These are phyloP conservation scores for Protoeuglena noctilucae DNA, from an alignment of 139 green algal species.

Conservation along the genomic window DNA sequence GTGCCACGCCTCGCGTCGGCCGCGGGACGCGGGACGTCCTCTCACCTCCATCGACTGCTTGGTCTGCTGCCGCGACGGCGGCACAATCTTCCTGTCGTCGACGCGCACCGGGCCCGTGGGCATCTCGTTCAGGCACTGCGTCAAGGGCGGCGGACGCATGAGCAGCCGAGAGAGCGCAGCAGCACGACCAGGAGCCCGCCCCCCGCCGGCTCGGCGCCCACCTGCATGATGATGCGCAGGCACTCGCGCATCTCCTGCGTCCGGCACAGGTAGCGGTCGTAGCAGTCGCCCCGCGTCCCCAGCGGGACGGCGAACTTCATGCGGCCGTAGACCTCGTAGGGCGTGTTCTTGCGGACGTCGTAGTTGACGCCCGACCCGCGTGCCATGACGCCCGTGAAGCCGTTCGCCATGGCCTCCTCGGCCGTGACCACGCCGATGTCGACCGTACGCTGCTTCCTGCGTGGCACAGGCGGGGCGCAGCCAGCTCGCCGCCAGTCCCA, in stretches of 20 bases:
- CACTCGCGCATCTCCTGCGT: slow-evolving; percentile 67
- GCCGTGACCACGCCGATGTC: slow-evolving; percentile 67
- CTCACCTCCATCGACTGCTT: slow-evolving; percentile 76
- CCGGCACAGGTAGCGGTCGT: slow-evolving; percentile 59
- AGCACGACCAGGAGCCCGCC: too few species aligned
- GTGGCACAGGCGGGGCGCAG: too few species aligned
- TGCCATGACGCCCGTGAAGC: slow-evolving; percentile 56
- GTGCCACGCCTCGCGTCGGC: too few species aligned
- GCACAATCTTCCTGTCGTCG: slow-evolving; percentile 53
- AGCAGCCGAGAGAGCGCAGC: too few species aligned
- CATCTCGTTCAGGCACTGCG: slow-evolving; percentile 55
- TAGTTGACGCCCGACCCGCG: slow-evolving; percentile 56
- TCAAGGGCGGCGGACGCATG: too few species aligned
- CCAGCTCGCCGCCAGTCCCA: too few species aligned
- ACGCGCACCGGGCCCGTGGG: slow-evolving; percentile 49
- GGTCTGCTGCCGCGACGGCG: slow-evolving; percentile 40
- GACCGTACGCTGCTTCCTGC: slow-evolving; percentile 65
- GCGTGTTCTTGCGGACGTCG: slow-evolving; percentile 65
- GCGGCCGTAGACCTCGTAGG: slow-evolving; percentile 66
- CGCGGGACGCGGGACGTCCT: too few species aligned
- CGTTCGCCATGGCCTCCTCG: slow-evolving; percentile 44
- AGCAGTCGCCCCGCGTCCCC: slow-evolving; percentile 59
- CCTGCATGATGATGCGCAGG: slow-evolving; percentile 62
- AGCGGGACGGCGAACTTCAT: slow-evolving; percentile 69
- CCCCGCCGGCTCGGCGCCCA: too few species aligned